Base-by-base conservation (phyloP, 164 flowering plant species). In the Aristolochia contorta region DNA sequence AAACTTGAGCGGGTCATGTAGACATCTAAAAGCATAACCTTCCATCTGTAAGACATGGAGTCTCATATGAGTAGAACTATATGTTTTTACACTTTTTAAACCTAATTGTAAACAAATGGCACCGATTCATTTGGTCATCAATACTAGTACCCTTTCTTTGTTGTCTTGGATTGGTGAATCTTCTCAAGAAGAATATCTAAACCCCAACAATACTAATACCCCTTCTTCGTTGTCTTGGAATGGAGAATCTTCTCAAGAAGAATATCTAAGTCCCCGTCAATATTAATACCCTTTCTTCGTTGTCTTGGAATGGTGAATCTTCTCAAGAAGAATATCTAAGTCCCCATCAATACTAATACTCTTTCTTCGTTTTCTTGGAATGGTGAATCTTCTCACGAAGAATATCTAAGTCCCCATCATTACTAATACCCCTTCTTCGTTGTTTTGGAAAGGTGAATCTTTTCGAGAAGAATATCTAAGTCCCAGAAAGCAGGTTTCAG, bases 401-500 rank as follows among this genome's bases (percentile, higher is more conserved):
- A 22, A 19, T 47, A 1, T 12, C 4, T 33, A 57, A 57, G 45
- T 24, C 64, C 47, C 46, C 43, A 37, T 37, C 43, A 37, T 3
- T 37, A 37, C 43, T 37, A 37, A 0, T 49, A 18, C 53, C n/a
- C n/a, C n/a, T 27, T 16, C 16, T 55, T 27, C 14, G 16, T 16
- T 12, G 6, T 25, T 16, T 49, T 53, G 33, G n/a, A 41, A 55
- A 46, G 13, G 25, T 50, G 27, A 22, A 47, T 46, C 33, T 41
- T 58, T 47, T 57, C 64, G 10, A 48, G 18, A 47, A 66, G 45
- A 22, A 19, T 47, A 1, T 12, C 4, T 33, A 57, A 57, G 45
- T 24, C 64, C 47, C 46, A 55, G 56, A 47, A 53, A 68, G 45
- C 66, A 59, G 78, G 73, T 57, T 66, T 75, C 68, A 73, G 58